phyloP scores from a whole-genome alignment of 345 rosid genomes.

The Dimocarpus longan region DNA sequence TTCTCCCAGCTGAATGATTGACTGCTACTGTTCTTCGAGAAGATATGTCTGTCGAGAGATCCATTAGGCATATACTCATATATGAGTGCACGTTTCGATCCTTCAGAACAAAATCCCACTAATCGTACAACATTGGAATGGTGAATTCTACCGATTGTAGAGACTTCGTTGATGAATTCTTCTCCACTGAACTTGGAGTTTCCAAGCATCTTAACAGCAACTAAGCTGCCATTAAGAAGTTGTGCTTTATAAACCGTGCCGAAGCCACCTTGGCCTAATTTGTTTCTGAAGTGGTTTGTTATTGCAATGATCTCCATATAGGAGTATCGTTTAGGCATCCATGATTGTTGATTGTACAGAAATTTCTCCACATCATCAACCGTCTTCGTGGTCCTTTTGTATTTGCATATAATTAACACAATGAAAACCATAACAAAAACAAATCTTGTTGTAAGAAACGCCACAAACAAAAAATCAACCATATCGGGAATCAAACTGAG shows the following conservation, averaged over 20 bases:
- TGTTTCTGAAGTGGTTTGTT: not conserved
- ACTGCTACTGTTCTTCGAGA: not conserved
- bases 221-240: not conserved
- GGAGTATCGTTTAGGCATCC: slow-evolving; percentile 13
- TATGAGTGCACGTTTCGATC: slow-evolving; percentile 6
- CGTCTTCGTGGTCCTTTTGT: not conserved
- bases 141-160: slow-evolving; percentile 14
- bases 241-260: slow-evolving; percentile 11
- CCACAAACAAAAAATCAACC: too few species aligned
- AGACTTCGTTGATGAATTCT: slow-evolving; percentile 25
- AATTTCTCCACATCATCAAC: not conserved
- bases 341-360: slow-evolving; percentile 8
- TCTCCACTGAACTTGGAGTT: slow-evolving; percentile 13
- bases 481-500: too few species aligned
- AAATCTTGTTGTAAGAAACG: not conserved
- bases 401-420: not conserved
- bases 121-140: slow-evolving; percentile 9
- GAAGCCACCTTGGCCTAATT: slow-evolving; percentile 19
- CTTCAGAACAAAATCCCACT: not conserved
- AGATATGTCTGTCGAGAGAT: slow-evolving; percentile 16
- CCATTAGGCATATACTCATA: slow-evolving; percentile 22
- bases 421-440: not conserved
- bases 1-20: not conserved
- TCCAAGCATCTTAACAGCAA: slow-evolving; percentile 12
- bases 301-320: not conserved